Evolutionary conservation across 345 rosid genomes (phyloP).

Genomic region (Arabis hirsuta): DNA sequence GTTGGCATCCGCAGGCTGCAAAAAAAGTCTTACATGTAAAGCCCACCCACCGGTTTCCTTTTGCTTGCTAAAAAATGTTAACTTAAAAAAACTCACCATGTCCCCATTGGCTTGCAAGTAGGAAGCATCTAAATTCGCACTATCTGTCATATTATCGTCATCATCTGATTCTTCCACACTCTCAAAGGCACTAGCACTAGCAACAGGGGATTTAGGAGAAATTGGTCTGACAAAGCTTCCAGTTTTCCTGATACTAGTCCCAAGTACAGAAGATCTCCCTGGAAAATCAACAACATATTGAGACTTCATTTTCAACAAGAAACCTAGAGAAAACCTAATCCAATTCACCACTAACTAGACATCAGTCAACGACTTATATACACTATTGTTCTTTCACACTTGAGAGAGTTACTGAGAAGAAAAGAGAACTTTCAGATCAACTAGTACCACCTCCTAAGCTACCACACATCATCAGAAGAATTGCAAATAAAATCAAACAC

Average conservation of each 20-base stretch:
- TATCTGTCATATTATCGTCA: slow-evolving; percentile 76
- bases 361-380: too few relatives aligned
- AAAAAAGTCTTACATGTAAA: not conserved
- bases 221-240: slow-evolving; percentile 71
- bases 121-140: slow-evolving; percentile 58
- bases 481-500: too few relatives aligned
- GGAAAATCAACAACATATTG: slow-evolving; percentile 1
- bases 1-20: slow-evolving; percentile 54
- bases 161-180: slow-evolving; percentile 94
- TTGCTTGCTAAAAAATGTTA: slow-evolving; percentile 5
- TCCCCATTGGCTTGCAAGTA: slow-evolving; percentile 73
- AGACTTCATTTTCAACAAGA: too few relatives aligned
- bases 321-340: too few relatives aligned
- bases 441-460: too few relatives aligned
- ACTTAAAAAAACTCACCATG: slow-evolving; percentile 61
- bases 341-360: too few relatives aligned
- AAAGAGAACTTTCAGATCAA: too few relatives aligned
- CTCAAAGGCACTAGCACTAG: slow-evolving; percentile 94
- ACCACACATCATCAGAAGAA: too few relatives aligned
- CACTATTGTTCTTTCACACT: too few relatives aligned
- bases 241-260: slow-evolving; percentile 57
- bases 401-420: not conserved
- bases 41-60: not conserved
- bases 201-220: slow-evolving; percentile 94
- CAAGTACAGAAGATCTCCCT: slow-evolving; percentile 69